phyloP scores from a whole-genome alignment of 805 yeast species.

The Candida peoriensis region DNA sequence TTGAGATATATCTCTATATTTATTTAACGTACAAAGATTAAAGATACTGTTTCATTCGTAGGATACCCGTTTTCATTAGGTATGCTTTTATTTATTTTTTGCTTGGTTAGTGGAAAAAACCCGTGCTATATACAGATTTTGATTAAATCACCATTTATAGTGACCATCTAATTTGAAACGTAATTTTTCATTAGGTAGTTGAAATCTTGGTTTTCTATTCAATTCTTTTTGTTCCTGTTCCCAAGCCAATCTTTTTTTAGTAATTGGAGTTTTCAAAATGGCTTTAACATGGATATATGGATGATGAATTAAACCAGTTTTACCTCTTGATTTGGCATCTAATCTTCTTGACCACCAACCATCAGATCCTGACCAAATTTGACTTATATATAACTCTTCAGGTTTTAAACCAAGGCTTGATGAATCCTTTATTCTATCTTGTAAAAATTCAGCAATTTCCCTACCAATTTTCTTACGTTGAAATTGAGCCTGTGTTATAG shows the following conservation, averaged over 20 bases:
- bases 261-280: conserved; percentile 62
- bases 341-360: conserved; percentile 65
- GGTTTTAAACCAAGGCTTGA: conserved; percentile 51
- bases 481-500: conserved; percentile 91
- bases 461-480: conserved; percentile 71
- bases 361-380: conserved; percentile 91
- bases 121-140: conserved; percentile 4
- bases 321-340: conserved; percentile 87
- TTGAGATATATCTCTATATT: conserved; percentile 2
- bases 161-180: conserved; percentile 47
- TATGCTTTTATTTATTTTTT: background rate
- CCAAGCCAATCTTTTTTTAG: conserved; percentile 53
- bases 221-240: conserved; percentile 48
- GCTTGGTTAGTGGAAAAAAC: background rate
- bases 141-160: conserved; percentile 46
- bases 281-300: conserved; percentile 79
- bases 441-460: conserved; percentile 72
- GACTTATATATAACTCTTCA: conserved; percentile 63
- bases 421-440: conserved; percentile 69
- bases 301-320: conserved; percentile 73
- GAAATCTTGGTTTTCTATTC: conserved; percentile 48
- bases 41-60: too few species aligned
- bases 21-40: conserved; percentile 1
- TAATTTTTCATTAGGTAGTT: conserved; percentile 38
- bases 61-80: background rate